Conservation (phyloP, 2,329 filamentous ascomycete species). For the Colletotrichum brevisporum region DNA sequence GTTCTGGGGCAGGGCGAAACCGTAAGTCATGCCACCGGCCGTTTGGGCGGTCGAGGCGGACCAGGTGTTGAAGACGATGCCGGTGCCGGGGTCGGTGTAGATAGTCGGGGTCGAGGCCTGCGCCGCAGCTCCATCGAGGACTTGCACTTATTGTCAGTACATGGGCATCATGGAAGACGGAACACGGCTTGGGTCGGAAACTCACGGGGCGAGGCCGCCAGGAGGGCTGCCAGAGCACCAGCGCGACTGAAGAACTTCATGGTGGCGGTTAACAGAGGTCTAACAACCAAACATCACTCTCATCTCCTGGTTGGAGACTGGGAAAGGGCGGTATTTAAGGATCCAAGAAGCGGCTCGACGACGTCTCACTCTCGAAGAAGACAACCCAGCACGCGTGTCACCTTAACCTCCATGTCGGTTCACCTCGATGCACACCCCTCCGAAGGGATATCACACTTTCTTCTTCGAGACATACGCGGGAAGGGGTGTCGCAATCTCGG, state of each 20-base stretch:
- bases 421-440: too few relatives aligned
- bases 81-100: constrained; percentile 63
- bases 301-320: neutral
- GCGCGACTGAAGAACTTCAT: constrained; percentile 39
- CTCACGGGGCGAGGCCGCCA: constrained; percentile 36
- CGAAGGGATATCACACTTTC: constrained; percentile 12
- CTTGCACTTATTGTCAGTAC: constrained; percentile 23
- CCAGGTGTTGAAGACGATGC: constrained; percentile 68
- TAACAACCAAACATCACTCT: constrained; percentile 7
- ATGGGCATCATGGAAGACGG: too few relatives aligned
- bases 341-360: neutral
- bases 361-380: neutral
- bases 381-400: neutral
- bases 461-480: constrained; percentile 13
- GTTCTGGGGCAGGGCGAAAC: constrained; percentile 66
- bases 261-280: constrained; percentile 25
- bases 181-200: neutral
- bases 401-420: neutral
- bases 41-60: constrained; percentile 53
- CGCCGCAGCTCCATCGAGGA: constrained; percentile 37
- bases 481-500: neutral
- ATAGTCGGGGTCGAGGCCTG: constrained; percentile 40
- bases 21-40: constrained; percentile 64
- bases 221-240: constrained; percentile 36
- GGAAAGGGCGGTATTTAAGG: constrained; percentile 27